Percentiles rank a stretch among this genome's conserved stretches.
These are phyloP conservation scores for Clohesyomyces aquaticus DNA, from an alignment of 495 filamentous ascomycete genomes.

Conservation along the genomic window DNA sequence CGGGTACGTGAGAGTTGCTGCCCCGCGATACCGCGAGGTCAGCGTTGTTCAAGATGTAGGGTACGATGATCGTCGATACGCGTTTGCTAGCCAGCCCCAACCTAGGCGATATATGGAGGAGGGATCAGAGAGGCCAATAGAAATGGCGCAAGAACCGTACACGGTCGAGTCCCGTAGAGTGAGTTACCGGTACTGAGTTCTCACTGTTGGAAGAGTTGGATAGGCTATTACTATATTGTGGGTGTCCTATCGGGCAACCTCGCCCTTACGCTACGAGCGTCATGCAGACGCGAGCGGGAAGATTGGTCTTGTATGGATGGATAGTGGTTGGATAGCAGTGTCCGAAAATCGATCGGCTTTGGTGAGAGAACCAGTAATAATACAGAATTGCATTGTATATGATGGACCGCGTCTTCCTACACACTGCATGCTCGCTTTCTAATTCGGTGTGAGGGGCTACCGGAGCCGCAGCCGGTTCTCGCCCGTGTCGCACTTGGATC, in stretches of 20 bases:
- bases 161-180: constrained; percentile 25
- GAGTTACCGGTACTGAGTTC: constrained; percentile 35
- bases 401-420: too few relatives aligned
- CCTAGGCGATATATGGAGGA: constrained; percentile 39
- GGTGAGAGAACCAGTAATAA: too few relatives aligned
- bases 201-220: constrained; percentile 5
- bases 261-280: too few relatives aligned
- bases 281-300: too few relatives aligned
- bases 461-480: too few relatives aligned
- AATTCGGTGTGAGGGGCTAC: too few relatives aligned
- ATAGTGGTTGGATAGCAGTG: too few relatives aligned
- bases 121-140: constrained; percentile 21
- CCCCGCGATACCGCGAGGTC: constrained; percentile 38
- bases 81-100: constrained; percentile 18
- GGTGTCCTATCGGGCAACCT: not conserved
- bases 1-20: constrained; percentile 23
- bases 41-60: constrained; percentile 31
- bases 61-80: constrained; percentile 36
- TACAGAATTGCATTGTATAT: too few relatives aligned
- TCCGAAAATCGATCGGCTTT: too few relatives aligned
- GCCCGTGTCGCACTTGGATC: too few relatives aligned
- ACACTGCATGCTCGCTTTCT: too few relatives aligned
- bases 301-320: not conserved
- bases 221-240: not conserved
- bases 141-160: constrained; percentile 28